Percentiles rank a stretch among this genome's conserved stretches.
These are phyloP conservation scores for Euclidium syriacum DNA, from an alignment of 345 rosid genomes.

Conservation along the genomic window DNA sequence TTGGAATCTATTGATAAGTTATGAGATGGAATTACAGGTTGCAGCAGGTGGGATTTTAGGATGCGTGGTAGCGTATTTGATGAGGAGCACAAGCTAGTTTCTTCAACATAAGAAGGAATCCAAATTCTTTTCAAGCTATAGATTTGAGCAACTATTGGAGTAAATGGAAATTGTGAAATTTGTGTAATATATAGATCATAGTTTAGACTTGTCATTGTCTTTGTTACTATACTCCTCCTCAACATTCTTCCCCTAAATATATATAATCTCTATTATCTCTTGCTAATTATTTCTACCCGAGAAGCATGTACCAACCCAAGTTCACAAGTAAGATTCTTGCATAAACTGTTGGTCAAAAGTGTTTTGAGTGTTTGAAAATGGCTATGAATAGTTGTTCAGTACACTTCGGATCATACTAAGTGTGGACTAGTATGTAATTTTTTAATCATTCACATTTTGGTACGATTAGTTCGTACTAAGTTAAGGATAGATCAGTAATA, in stretches of 20 bases:
- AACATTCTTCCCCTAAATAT: neutral
- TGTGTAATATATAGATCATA: constrained; percentile 24
- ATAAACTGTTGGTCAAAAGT: no score
- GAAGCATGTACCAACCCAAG: no score
- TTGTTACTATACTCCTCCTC: neutral
- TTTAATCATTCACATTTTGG: no score
- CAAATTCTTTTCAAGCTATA: constrained; percentile 12
- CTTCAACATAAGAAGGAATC: neutral
- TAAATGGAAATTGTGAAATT: constrained; percentile 10
- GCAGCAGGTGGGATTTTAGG: constrained; percentile 80
- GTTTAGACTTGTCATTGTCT: neutral
- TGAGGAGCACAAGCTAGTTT: constrained; percentile 51
- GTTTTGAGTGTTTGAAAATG: no score
- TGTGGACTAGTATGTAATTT: no score
- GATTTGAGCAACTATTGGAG: neutral
- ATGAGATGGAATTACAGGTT: constrained; percentile 48
- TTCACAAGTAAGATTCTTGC: no score
- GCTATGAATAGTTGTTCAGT: no score
- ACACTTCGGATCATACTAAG: no score
- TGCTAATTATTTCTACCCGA: neutral
- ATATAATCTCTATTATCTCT: neutral
- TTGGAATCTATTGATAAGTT: neutral
- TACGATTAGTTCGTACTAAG: no score
- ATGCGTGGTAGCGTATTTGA: constrained; percentile 61
- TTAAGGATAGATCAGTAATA: no score